Base-by-base conservation (phyloP, 371 early-diverging fungal species). In the Actinomucor elegans region DNA sequence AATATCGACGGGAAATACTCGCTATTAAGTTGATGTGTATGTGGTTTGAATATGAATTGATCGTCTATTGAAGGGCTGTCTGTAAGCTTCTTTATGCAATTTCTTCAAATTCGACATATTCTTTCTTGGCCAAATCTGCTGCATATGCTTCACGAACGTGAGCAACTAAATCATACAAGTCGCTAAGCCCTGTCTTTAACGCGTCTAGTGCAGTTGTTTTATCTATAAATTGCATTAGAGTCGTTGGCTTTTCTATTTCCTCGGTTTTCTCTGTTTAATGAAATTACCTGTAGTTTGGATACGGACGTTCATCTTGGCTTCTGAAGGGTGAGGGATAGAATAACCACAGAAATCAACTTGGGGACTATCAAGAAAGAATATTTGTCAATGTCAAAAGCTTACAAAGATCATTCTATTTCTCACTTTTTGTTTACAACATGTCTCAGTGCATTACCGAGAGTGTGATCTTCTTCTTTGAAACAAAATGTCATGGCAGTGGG, bases 261-360 rank as follows among this genome's bases (percentile, higher is more conserved):
- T 32, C 2, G 8, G 20, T 24, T 42, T 4, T n/a, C 21, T 5
- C 38, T 20, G 0, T 1, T 17, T 17, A 27, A 45, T 24, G 4
- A 15, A 10, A 36, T 67, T 74, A 79, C 85, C 78, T 42, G 90
- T 82, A 8, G 94, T 98, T 71, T 99, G 99, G 48, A 99, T 91
- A 41, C 98, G 91, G 45, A 99, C 50, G 64, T 98, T 86, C 55
- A 94, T 86, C 63, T 91, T 90, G 55, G 87, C 85, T 72, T 98
- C 99, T 27, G 98, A 96, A 34, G 99, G 99, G 72, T 99, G 99
- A n/a, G 99, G 99, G 50, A 99, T 91, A 21, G 98, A 92, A 78
- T 99, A 99, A 38, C 98, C 99, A 67, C 97, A 97, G 61, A 97
- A 98, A 35, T 92, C 93, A 32, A 99, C 97, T 26, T 89, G 77